phyloP scores from a whole-genome alignment of 495 filamentous ascomycete genomes.

The Lasiosphaeriaceae sp. region DNA sequence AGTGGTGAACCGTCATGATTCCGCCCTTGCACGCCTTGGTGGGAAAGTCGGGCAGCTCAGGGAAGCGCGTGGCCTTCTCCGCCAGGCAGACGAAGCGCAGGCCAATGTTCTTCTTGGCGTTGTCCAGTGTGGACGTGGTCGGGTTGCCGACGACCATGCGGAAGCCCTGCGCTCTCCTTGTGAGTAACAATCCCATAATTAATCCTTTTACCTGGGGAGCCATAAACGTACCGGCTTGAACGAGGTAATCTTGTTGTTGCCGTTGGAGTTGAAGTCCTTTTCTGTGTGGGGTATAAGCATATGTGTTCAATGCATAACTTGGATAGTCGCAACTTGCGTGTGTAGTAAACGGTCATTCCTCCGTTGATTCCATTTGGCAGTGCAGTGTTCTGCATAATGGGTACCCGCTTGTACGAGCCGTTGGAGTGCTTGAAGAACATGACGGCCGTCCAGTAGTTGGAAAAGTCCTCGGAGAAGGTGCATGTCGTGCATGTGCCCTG shows the following conservation, averaged over 20 bases:
- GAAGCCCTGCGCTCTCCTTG: conserved; percentile 42
- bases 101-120: conserved; percentile 31
- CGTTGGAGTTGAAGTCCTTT: conserved; percentile 41
- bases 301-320: no score
- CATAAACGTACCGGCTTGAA: conserved; percentile 40
- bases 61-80: conserved; percentile 36
- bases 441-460: conserved; percentile 48
- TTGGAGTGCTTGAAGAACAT: conserved; percentile 51
- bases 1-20: conserved; percentile 51
- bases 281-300: no score
- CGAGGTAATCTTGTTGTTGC: conserved; percentile 40
- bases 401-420: conserved; percentile 44
- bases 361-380: conserved; percentile 44
- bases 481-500: conserved; percentile 24
- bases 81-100: conserved; percentile 47
- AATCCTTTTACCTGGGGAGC: background rate
- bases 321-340: no score
- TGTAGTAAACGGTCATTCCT: conserved; percentile 49
- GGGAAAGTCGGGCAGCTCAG: conserved; percentile 47
- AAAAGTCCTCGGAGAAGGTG: conserved; percentile 43
- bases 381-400: conserved; percentile 38
- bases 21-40: conserved; percentile 39
- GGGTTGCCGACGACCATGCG: conserved; percentile 52
- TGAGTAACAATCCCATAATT: no score
- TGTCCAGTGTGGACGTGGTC: conserved; percentile 17